These are phyloP conservation scores for Paratinospora sagittata DNA, from an alignment of 164 flowering plant genomes.

Conservation along the genomic window DNA sequence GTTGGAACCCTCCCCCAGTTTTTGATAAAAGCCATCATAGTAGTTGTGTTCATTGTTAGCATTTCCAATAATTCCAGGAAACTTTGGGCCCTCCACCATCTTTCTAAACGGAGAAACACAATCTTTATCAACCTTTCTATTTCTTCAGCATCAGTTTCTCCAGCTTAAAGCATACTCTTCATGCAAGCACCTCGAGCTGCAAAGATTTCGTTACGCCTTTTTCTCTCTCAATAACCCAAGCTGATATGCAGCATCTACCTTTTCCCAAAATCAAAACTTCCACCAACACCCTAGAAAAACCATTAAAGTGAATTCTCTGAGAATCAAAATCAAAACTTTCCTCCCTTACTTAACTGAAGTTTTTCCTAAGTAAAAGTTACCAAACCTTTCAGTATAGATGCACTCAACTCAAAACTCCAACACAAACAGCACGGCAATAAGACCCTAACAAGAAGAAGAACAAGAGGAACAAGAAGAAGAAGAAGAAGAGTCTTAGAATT, in stretches of 20 bases:
- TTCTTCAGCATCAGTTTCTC: slow-evolving; percentile 19
- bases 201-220: background rate
- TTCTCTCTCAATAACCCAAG: background rate
- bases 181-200: background rate
- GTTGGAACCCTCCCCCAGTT: slow-evolving; percentile 34
- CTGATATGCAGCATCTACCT: background rate
- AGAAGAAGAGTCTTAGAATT: background rate
- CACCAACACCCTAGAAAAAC: slow-evolving; percentile 7
- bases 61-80: slow-evolving; percentile 25
- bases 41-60: slow-evolving; percentile 22
- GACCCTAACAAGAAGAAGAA: slow-evolving; percentile 1
- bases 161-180: slow-evolving; percentile 7
- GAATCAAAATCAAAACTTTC: slow-evolving; percentile 5
- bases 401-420: slow-evolving; percentile 1
- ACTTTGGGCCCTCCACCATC: slow-evolving; percentile 39
- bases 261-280: background rate
- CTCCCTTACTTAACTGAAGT: background rate
- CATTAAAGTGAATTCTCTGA: background rate
- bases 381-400: slow-evolving; percentile 3
- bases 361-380: background rate
- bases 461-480: no score
- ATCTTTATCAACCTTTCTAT: background rate
- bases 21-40: slow-evolving; percentile 27
- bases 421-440: background rate
- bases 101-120: slow-evolving; percentile 3